Percentiles rank a stretch among this genome's conserved stretches.
These are phyloP conservation scores for Ceratocystis harringtonii DNA, from an alignment of 2,329 filamentous ascomycete genomes.

Conservation along the genomic window DNA sequence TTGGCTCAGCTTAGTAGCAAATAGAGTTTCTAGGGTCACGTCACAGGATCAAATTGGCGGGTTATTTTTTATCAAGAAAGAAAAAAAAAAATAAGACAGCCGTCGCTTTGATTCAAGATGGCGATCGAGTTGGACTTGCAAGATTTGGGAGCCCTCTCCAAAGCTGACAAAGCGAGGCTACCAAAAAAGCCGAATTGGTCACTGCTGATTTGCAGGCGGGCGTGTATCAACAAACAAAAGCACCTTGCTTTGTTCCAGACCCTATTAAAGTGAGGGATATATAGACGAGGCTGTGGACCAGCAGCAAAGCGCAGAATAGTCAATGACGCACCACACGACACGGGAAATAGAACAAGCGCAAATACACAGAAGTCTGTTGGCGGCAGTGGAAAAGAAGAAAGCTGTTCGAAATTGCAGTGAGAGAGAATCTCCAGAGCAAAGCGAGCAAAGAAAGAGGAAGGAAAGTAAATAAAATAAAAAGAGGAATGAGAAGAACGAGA, in stretches of 20 bases:
- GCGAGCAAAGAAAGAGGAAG: not conserved
- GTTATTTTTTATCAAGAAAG: not conserved
- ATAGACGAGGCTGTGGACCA: not conserved
- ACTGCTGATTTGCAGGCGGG: slow-evolving; percentile 2
- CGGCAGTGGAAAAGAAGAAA: not conserved
- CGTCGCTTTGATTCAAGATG: not conserved
- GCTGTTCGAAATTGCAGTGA: not conserved
- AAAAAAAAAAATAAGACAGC: not conserved
- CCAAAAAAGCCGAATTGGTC: not conserved
- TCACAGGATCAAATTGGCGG: not conserved
- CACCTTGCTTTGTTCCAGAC: not conserved
- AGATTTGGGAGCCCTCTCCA: not conserved
- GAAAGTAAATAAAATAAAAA: not conserved
- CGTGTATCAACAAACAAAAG: not conserved
- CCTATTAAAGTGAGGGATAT: not conserved
- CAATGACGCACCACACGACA: not conserved
- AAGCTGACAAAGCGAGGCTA: slow-evolving; percentile 3
- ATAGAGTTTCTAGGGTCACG: slow-evolving; percentile 3
- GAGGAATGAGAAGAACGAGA: not conserved
- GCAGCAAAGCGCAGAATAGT: not conserved
- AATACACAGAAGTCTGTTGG: not conserved
- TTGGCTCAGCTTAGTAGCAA: not conserved
- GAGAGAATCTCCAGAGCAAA: not conserved
- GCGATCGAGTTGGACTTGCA: not conserved
- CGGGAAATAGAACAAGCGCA: not conserved